Evolutionary conservation across 2,329 filamentous ascomycete species (phyloP).

Genomic region (Pseudogymnoascus pannorum): DNA sequence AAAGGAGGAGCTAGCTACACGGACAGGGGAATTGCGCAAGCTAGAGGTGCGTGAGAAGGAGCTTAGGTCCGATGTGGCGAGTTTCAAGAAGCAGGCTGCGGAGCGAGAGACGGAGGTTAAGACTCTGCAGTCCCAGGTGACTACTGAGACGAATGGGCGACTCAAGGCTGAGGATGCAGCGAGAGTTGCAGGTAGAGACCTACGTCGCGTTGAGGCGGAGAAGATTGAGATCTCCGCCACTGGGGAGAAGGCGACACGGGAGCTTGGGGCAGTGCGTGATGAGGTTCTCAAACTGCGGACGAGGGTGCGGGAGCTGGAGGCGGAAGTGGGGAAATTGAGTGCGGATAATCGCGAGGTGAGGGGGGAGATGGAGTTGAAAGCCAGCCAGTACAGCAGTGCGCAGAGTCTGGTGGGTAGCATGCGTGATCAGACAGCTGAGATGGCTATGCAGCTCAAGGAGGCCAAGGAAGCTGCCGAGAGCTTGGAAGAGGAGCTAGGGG

Average conservation of each 20-base stretch:
- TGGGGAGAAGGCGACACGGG: slow-evolving; percentile 62
- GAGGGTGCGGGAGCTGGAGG: slow-evolving; percentile 60
- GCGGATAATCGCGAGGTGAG: slow-evolving; percentile 60
- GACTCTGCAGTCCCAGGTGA: slow-evolving; percentile 68
- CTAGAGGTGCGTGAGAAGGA: slow-evolving; percentile 80
- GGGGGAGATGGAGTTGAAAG: slow-evolving; percentile 78
- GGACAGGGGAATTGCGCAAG: slow-evolving; percentile 58
- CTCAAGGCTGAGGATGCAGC: slow-evolving; percentile 73
- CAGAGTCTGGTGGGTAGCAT: slow-evolving; percentile 84
- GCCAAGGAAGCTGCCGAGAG: slow-evolving; percentile 73
- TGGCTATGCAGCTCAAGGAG: slow-evolving; percentile 88
- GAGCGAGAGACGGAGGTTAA: slow-evolving; percentile 76
- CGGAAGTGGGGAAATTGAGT: slow-evolving; percentile 60
- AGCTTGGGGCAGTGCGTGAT: slow-evolving; percentile 64
- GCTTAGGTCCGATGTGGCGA: slow-evolving; percentile 63
- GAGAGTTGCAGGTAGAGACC: slow-evolving; percentile 64
- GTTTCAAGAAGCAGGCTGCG: slow-evolving; percentile 59
- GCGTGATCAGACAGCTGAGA: slow-evolving; percentile 84
- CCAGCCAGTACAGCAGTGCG: slow-evolving; percentile 75
- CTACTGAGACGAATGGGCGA: slow-evolving; percentile 64
- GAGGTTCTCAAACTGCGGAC: slow-evolving; percentile 62
- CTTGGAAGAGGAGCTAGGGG: slow-evolving; percentile 83
- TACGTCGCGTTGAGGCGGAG: slow-evolving; percentile 69
- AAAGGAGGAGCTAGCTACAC: slow-evolving; percentile 64
- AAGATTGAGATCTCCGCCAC: slow-evolving; percentile 70